These are phyloP conservation scores for Rhizoclosmatium sp. DNA, from an alignment of 192 early-diverging fungal species.

Conservation along the genomic window DNA sequence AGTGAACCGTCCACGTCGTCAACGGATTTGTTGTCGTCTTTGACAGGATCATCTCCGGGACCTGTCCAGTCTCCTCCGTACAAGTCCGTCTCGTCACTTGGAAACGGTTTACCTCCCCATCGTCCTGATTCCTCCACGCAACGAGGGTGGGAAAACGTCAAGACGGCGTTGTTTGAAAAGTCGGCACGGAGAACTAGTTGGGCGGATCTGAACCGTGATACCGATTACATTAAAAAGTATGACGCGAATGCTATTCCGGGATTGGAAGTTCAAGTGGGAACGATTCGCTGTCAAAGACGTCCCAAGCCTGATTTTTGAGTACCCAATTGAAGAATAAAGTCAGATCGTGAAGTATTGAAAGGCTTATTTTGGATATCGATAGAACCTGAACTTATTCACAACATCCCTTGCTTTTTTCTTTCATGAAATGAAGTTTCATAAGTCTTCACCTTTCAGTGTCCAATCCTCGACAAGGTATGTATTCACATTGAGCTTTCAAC, in stretches of 20 bases:
- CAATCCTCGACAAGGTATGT: too few species aligned
- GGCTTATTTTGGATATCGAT: too few species aligned
- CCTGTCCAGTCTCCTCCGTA: not conserved
- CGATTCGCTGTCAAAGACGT: not conserved
- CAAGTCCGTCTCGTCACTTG: constrained; percentile 6
- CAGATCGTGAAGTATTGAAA: too few species aligned
- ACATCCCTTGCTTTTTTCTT: too few species aligned
- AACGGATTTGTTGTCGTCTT: constrained; percentile 18
- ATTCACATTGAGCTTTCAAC: too few species aligned
- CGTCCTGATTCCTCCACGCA: constrained; percentile 11
- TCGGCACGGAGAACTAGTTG: constrained; percentile 26
- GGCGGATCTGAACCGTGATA: constrained; percentile 37
- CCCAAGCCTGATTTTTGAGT: not conserved
- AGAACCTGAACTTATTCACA: not conserved
- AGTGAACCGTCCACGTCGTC: constrained; percentile 18
- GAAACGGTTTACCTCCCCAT: constrained; percentile 21
- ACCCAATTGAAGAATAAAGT: too few species aligned
- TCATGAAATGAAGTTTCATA: too few species aligned
- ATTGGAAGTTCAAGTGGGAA: constrained; percentile 14
- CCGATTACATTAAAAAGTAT: constrained; percentile 14
- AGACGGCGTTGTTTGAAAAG: not conserved
- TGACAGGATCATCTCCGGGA: not conserved
- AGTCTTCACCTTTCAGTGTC: too few species aligned
- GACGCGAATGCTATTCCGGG: constrained; percentile 41
- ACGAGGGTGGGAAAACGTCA: constrained; percentile 28